Percentiles rank a stretch among this genome's conserved stretches.
These are phyloP conservation scores for Acacia confusa DNA, from an alignment of 306 rosid genomes.

Conservation along the genomic window DNA sequence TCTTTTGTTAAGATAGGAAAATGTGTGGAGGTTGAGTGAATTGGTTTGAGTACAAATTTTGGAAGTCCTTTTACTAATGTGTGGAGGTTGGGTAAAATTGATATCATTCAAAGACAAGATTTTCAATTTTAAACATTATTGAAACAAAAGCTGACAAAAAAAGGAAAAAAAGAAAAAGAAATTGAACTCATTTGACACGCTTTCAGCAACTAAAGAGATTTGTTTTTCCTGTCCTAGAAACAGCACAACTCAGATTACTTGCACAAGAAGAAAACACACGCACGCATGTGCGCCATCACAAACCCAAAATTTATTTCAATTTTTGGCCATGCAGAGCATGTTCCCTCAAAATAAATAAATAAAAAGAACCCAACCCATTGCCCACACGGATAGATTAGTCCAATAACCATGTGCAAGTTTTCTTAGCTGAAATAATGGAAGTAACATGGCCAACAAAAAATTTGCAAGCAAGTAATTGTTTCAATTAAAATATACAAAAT, in stretches of 20 bases:
- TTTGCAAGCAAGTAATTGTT: background rate
- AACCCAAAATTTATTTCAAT: background rate
- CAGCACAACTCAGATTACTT: background rate
- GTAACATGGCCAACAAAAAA: background rate
- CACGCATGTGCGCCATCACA: background rate
- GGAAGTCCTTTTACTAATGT: background rate
- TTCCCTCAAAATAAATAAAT: background rate
- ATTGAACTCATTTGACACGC: background rate
- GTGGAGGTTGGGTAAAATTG: background rate
- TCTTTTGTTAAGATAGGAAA: too few species aligned
- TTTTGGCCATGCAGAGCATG: background rate
- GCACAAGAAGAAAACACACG: background rate
- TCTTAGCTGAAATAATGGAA: background rate
- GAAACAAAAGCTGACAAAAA: background rate
- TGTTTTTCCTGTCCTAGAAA: background rate
- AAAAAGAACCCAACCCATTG: background rate
- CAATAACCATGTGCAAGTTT: background rate
- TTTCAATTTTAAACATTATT: background rate
- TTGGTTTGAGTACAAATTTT: background rate
- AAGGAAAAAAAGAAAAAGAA: too few species aligned
- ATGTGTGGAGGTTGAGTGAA: too few species aligned
- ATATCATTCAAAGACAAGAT: background rate
- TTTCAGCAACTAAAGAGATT: background rate
- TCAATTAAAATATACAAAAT: background rate
- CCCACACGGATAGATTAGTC: background rate